Evolutionary conservation across 352 stramenopile genomes (phyloP), one percentile per base, ranked within the genome.

Genomic region (Phytophthora vignae): DNA sequence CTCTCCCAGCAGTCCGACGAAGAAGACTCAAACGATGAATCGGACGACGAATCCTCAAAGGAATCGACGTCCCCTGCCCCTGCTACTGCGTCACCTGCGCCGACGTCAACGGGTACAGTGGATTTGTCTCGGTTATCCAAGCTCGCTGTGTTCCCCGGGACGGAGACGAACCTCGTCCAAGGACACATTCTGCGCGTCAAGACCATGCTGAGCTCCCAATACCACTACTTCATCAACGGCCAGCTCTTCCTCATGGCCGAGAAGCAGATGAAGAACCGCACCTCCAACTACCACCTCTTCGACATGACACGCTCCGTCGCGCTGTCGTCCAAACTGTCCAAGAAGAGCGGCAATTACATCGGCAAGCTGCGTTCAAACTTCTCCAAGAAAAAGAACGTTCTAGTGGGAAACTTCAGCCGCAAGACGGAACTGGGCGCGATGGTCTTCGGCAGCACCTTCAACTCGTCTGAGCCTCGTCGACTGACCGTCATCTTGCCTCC

Each of bases 321-420:
- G 15, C 42, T 83, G 3, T 63, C 75, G 1, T 73, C 69, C 29
- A 88, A 88, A 31, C 65, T 97, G 1, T 87, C 77, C 5, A 97
- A 97, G 73, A 98, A 98, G 67, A 91, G 86, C 42, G 92, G 90
- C 49, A 95, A 97, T 55, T 98, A 97, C 77, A 78, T 97, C 17
- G 92, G 92, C 40, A 98, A 97, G 60, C 50, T 98, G 40, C 79
- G 88, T 10, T 88, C 82, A 1, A 93, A 88, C 56, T 91, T 95
- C 48, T 90, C 83, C 25, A 88, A 87, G 36, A 87, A 87, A 46
- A 92, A 91, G 60, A 92, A 79, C 60, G 86, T 93, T 50, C 69
- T 97, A 10, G 78, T 95, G 27, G 82, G 79, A 55, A 88, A 87
- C 44, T 83, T 85, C 40, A 83, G 77, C 46, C 81, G 85, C 33